Evolutionary conservation across 2,329 filamentous ascomycete genomes (phyloP).

Genomic region (Fusarium pseudoanthophilum): DNA sequence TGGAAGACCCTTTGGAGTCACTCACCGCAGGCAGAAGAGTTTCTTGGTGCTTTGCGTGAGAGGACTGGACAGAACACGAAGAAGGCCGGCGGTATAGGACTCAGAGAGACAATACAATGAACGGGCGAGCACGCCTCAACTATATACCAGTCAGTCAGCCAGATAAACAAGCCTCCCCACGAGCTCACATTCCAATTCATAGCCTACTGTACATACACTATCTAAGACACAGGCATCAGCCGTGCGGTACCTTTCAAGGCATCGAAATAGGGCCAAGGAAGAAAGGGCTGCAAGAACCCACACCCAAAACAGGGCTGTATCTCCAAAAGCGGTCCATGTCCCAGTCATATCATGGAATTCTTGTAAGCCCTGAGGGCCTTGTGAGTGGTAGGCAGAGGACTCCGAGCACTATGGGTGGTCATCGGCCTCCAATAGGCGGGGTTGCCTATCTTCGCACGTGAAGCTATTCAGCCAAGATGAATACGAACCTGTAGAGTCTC

Average conservation of each 20-base stretch:
- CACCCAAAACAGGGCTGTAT: conserved; percentile 34
- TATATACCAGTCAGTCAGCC: conserved; percentile 35
- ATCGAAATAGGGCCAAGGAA: conserved; percentile 27
- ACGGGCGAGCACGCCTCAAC: conserved; percentile 23
- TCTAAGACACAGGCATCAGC: conserved; percentile 36
- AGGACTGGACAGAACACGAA: conserved; percentile 19
- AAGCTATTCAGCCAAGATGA: conserved; percentile 33
- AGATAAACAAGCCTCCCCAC: conserved; percentile 5
- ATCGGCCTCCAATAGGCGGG: conserved; percentile 38
- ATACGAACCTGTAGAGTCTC: conserved; percentile 34
- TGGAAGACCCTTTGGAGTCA: conserved; percentile 37
- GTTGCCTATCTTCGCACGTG: conserved; percentile 41
- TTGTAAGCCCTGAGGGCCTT: conserved; percentile 31
- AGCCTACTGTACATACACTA: conserved; percentile 14
- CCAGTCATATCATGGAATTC: conserved; percentile 41
- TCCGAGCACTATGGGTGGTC: conserved; percentile 37
- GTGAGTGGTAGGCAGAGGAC: conserved; percentile 24
- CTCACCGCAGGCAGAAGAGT: conserved; percentile 35
- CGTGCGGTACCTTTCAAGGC: conserved; percentile 15
- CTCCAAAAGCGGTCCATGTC: conserved; percentile 28
- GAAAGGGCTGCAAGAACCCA: conserved; percentile 29
- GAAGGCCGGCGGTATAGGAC: conserved; percentile 25
- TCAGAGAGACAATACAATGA: conserved; percentile 2
- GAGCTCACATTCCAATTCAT: conserved; percentile 31
- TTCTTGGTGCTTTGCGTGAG: conserved; percentile 12